These are phyloP conservation scores for Fusarium sp. DNA, from an alignment of 2,329 filamentous ascomycete genomes.

Conservation along the genomic window DNA sequence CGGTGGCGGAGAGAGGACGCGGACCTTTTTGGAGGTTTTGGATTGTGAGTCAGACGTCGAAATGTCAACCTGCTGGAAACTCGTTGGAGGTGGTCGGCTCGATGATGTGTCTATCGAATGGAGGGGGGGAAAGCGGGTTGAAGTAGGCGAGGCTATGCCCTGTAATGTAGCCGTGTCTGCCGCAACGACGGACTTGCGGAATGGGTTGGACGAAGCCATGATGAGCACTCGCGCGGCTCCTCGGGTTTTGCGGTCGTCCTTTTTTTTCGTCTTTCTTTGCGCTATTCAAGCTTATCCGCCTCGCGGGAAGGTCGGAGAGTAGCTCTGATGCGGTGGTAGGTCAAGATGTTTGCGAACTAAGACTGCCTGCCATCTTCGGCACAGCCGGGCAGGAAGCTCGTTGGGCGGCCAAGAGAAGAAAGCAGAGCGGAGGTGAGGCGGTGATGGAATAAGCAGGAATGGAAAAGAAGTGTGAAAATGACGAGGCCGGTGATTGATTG, in stretches of 20 bases:
- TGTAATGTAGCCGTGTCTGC: conserved; percentile 29
- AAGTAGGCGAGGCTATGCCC: conserved; percentile 13
- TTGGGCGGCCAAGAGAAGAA: conserved; percentile 17
- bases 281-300: conserved; percentile 21
- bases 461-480: conserved; percentile 14
- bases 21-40: conserved; percentile 74
- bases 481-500: conserved; percentile 15
- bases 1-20: conserved; percentile 72
- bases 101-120: conserved; percentile 44
- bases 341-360: conserved; percentile 41
- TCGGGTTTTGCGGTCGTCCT: conserved; percentile 21
- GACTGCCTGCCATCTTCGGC: conserved; percentile 44
- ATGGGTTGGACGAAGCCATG: conserved; percentile 60
- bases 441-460: conserved; percentile 23
- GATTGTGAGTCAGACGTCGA: conserved; percentile 51
- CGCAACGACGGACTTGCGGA: conserved; percentile 53
- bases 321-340: conserved; percentile 32
- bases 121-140: conserved; percentile 41
- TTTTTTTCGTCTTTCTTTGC: conserved; percentile 9
- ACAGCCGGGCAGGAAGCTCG: conserved; percentile 37
- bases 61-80: conserved; percentile 39
- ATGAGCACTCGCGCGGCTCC: conserved; percentile 11
- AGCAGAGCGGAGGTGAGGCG: conserved; percentile 19
- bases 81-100: conserved; percentile 41
- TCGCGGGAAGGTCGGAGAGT: conserved; percentile 12